Base-by-base conservation (phyloP, 345 rosid genomes). In the Microcos paniculata region DNA sequence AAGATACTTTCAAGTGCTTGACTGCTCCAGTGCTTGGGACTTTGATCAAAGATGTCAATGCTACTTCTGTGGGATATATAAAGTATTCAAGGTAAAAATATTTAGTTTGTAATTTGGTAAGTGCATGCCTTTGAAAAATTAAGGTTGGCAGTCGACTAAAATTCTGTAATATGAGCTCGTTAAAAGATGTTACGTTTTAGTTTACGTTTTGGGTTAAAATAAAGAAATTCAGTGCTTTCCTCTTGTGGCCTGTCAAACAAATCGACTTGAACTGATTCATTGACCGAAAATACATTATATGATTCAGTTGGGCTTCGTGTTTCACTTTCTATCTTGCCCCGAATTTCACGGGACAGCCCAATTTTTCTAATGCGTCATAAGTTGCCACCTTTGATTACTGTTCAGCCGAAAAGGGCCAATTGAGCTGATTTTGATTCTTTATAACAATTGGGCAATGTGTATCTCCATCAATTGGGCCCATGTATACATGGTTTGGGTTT, bases 1-100 rank as follows among this genome's bases (percentile, higher is more conserved):
- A 68, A 58, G 69, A 62, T 8, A 71, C 51, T 1, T 76, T 59
- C 7, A 73, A 19, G 40, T 84, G 81, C 71, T 81, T 67, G 64
- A 56, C 64, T 11, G 82, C 71, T 49, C 75, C 53, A 1, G 15
- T 72, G 24, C 63, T 72, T 10, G 53, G 65, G 64, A 40, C 75
- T 14, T 21, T 72, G 65, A 24, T 71, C 30, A 72, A 40, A 57
- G 53, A 72, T 72, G 65, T 55, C 7, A 68, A 67, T 67, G 4
- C 62, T 24, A 56, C 75, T 10, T 71, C 74, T 33, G 65, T 72
- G 14, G 75, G 64, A 0, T 72, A 56, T 28, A 71, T 72, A 40
- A 72, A 72, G 65, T 72, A 72, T 52, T 23, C 75, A 16, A 72
- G 43, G 63, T 72, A 72, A 30, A 18, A n/a, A n/a, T n/a, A 14